A percentile compares a stretch with the other conserved stretches of the same genome.
phyloP scores from a whole-genome alignment of 176 grass and related monocot species.

The Metroxylon sagu region DNA sequence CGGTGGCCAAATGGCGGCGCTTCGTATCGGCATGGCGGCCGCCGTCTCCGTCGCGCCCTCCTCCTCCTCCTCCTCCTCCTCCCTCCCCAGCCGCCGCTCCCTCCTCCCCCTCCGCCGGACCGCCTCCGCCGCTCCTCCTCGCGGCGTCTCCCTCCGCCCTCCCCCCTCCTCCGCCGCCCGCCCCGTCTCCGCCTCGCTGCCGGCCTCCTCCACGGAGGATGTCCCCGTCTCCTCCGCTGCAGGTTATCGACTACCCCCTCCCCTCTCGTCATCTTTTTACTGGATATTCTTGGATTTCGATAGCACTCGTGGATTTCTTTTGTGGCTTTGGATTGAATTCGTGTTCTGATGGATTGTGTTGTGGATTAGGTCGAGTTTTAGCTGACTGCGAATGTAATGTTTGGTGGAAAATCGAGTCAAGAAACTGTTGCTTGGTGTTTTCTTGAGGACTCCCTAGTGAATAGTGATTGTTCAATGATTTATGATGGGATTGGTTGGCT shows the following conservation, averaged over 20 bases:
- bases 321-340: too few species aligned
- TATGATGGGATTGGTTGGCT: too few species aligned
- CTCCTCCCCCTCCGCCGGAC: slow-evolving; percentile 9
- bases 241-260: slow-evolving; percentile 5
- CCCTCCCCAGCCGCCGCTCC: slow-evolving; percentile 12
- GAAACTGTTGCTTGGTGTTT: too few species aligned
- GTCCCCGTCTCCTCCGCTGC: slow-evolving; percentile 11
- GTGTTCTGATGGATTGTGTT: too few species aligned
- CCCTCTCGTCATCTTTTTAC: background rate
- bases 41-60: slow-evolving; percentile 21
- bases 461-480: too few species aligned
- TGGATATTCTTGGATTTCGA: background rate
- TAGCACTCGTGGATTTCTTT: too few species aligned
- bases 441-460: too few species aligned
- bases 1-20: slow-evolving; percentile 33
- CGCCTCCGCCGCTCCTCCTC: slow-evolving; percentile 10
- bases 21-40: slow-evolving; percentile 47
- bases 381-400: too few species aligned
- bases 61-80: slow-evolving; percentile 31
- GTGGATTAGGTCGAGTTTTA: too few species aligned
- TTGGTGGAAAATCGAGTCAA: too few species aligned
- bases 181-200: slow-evolving; percentile 17
- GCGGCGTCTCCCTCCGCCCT: slow-evolving; percentile 14
- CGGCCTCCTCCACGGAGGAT: slow-evolving; percentile 30
- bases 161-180: background rate